These are phyloP conservation scores for Canavalia ensiformis DNA, from an alignment of 306 rosid genomes.

Conservation along the genomic window DNA sequence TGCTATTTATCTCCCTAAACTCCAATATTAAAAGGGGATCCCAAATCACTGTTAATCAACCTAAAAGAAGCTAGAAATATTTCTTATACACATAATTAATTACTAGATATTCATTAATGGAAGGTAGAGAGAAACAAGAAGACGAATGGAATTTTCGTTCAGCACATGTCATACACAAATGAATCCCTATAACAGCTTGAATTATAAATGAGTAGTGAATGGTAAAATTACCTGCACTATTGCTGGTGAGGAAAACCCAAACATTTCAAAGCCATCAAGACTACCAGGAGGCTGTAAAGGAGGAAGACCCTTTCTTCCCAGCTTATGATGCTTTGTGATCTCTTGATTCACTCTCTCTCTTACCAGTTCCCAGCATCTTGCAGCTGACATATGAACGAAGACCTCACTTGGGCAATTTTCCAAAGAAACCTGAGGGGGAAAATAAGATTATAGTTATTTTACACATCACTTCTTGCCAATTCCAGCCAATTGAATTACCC, in stretches of 20 bases:
- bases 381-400: slow-evolving; percentile 78
- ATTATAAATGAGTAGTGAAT: slow-evolving; percentile 4
- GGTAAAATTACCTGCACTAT: slow-evolving; percentile 86
- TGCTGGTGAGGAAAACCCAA: slow-evolving; percentile 95
- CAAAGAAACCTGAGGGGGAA: slow-evolving; percentile 73
- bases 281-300: slow-evolving; percentile 99
- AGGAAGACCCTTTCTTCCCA: slow-evolving; percentile 82
- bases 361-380: slow-evolving; percentile 94
- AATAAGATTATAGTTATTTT: slow-evolving; percentile 37
- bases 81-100: slow-evolving; percentile 14
- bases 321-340: slow-evolving; percentile 86
- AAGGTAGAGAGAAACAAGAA: slow-evolving; percentile 27
- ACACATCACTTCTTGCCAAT: slow-evolving; percentile 26
- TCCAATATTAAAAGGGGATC: slow-evolving; percentile 24
- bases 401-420: slow-evolving; percentile 81
- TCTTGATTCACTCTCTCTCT: slow-evolving; percentile 95
- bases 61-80: slow-evolving; percentile 1
- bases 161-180: slow-evolving; percentile 27
- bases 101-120: not conserved
- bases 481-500: slow-evolving; percentile 29
- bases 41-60: slow-evolving; percentile 21
- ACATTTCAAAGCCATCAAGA: slow-evolving; percentile 98
- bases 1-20: not conserved
- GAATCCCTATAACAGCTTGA: not conserved
- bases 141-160: slow-evolving; percentile 19